Conservation (phyloP, 2,329 filamentous ascomycete species). For the Fusarium subtropicale region DNA sequence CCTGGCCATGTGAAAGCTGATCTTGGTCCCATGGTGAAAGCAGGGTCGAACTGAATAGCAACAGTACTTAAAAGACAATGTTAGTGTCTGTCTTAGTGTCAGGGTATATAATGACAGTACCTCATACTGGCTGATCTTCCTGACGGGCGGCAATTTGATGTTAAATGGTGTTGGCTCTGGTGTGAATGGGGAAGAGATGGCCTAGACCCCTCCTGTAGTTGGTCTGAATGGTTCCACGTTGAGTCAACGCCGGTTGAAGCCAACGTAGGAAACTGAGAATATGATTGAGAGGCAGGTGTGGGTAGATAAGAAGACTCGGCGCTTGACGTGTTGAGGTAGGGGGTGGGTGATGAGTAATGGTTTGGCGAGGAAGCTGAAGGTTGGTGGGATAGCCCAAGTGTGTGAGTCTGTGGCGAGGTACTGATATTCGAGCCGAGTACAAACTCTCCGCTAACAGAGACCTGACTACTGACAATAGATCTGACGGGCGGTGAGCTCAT, state of each 20-base stretch:
- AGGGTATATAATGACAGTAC: conserved; percentile 20
- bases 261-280: conserved; percentile 43
- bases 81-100: conserved; percentile 22
- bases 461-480: conserved; percentile 42
- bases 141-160: conserved; percentile 21
- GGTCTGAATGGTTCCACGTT: conserved; percentile 40
- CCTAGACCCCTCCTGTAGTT: conserved; percentile 36
- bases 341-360: conserved; percentile 41
- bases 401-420: conserved; percentile 41
- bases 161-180: conserved; percentile 29
- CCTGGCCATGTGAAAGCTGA: conserved; percentile 65
- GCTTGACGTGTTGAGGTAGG: conserved; percentile 42
- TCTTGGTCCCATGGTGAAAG: conserved; percentile 64
- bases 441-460: conserved; percentile 39
- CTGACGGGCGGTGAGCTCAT: conserved; percentile 46
- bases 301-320: conserved; percentile 44
- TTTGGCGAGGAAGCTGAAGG: conserved; percentile 41
- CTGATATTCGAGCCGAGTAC: conserved; percentile 39
- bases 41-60: conserved; percentile 63
- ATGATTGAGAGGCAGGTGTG: conserved; percentile 43
- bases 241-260: conserved; percentile 39
- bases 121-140: conserved; percentile 42
- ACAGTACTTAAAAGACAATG: conserved; percentile 54
- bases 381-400: conserved; percentile 37
- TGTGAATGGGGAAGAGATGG: conserved; percentile 36